Conservation (phyloP, 345 rosid genomes). For the Sisymbrium irio region DNA sequence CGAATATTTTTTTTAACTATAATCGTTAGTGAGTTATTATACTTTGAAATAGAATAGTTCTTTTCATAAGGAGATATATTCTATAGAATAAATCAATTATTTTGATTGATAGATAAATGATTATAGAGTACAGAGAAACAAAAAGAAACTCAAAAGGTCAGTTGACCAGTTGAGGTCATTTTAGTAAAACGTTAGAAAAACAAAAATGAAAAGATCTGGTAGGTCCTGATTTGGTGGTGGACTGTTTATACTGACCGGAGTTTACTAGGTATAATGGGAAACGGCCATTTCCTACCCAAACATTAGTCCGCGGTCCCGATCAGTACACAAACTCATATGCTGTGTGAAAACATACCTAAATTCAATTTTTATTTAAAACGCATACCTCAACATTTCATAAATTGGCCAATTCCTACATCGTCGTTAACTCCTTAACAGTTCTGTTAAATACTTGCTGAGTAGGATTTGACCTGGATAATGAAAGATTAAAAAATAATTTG, state of each 20-base stretch:
- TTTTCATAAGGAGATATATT: background rate
- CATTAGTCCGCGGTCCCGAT: no score
- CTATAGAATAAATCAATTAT: background rate
- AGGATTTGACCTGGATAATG: no score
- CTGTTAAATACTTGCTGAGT: no score
- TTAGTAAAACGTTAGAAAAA: background rate
- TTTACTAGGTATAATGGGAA: no score
- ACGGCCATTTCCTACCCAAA: no score
- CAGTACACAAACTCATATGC: no score
- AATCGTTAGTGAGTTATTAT: slow-evolving; percentile 1
- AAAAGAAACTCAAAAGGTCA: slow-evolving; percentile 11
- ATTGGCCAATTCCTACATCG: no score
- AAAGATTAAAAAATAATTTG: no score
- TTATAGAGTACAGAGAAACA: background rate
- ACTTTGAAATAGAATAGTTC: background rate
- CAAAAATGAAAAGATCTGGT: background rate
- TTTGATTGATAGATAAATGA: background rate
- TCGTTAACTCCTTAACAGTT: no score
- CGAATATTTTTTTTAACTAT: background rate
- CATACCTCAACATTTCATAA: no score
- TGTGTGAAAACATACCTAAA: no score
- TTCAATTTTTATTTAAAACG: no score
- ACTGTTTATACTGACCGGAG: slow-evolving; percentile 6
- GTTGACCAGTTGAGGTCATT: slow-evolving; percentile 7
- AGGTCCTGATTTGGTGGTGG: slow-evolving; percentile 25